Percentiles rank a stretch among this genome's conserved stretches.
phyloP scores from a whole-genome alignment of 371 early-diverging fungal genomes.

The Mucor indicus region DNA sequence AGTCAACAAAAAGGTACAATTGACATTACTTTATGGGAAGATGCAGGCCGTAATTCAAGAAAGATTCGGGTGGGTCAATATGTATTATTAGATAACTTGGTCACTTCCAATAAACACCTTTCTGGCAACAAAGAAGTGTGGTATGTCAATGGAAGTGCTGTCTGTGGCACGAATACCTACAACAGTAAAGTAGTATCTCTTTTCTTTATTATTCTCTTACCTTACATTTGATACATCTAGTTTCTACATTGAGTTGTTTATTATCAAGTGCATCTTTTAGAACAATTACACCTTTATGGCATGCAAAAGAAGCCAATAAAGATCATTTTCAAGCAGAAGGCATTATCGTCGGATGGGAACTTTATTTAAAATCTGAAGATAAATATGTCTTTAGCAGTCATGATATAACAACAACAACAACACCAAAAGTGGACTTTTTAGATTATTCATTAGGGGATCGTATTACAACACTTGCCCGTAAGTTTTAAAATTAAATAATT shows the following conservation, averaged over 20 bases:
- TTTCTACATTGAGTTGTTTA: slow-evolving; percentile 24
- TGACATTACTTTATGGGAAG: slow-evolving; percentile 44
- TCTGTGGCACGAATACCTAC: slow-evolving; percentile 31
- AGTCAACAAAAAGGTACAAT: slow-evolving; percentile 19
- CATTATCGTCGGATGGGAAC: slow-evolving; percentile 30
- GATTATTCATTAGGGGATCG: slow-evolving; percentile 15
- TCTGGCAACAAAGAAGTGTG: slow-evolving; percentile 20
- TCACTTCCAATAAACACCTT: slow-evolving; percentile 25
- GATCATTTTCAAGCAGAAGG: slow-evolving; percentile 34
- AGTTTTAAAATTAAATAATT: not conserved
- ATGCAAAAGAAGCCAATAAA: slow-evolving; percentile 13
- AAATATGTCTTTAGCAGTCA: slow-evolving; percentile 7
- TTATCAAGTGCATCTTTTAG: slow-evolving; percentile 27
- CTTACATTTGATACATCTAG: slow-evolving; percentile 4
- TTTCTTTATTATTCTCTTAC: not conserved
- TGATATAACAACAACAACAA: slow-evolving; percentile 1
- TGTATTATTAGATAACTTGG: slow-evolving; percentile 28
- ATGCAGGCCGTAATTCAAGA: slow-evolving; percentile 24
- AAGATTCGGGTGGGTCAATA: slow-evolving; percentile 31
- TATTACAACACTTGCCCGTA: slow-evolving; percentile 18
- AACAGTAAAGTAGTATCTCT: slow-evolving; percentile 23
- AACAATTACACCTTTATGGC: slow-evolving; percentile 13
- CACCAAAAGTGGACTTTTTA: slow-evolving; percentile 4
- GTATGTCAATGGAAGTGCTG: slow-evolving; percentile 44
- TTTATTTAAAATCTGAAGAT: slow-evolving; percentile 6